These are phyloP conservation scores for Beauveria australis DNA, from an alignment of 2,329 filamentous ascomycete species.

Conservation along the genomic window DNA sequence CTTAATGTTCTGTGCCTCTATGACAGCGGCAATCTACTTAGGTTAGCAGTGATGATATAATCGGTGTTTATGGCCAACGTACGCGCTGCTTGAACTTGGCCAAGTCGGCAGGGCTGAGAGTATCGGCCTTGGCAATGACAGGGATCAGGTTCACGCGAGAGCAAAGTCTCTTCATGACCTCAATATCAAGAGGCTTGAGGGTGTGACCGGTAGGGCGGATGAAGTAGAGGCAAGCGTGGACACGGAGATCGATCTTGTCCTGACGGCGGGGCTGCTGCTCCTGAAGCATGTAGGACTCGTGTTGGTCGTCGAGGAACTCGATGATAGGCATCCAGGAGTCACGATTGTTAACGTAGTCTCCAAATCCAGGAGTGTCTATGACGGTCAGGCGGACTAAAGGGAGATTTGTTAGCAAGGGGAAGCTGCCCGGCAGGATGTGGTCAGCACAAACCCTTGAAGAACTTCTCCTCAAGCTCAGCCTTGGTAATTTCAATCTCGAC, in stretches of 20 bases:
- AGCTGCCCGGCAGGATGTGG: not conserved
- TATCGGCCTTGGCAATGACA: slow-evolving; percentile 97
- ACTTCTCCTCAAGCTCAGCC: slow-evolving; percentile 99
- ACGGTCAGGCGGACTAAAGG: slow-evolving; percentile 85
- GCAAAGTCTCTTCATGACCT: slow-evolving; percentile 99
- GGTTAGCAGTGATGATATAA: slow-evolving; percentile 18
- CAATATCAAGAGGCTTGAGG: slow-evolving; percentile 95
- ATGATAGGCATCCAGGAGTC: slow-evolving; percentile 99
- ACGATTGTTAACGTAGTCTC: slow-evolving; percentile 99
- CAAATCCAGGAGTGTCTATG: slow-evolving; percentile 97
- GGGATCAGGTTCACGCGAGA: slow-evolving; percentile 97
- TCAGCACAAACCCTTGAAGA: slow-evolving; percentile 81
- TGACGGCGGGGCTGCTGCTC: slow-evolving; percentile 97
- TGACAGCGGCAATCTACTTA: slow-evolving; percentile 77
- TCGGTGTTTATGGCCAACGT: slow-evolving; percentile 27
- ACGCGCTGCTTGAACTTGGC: slow-evolving; percentile 93
- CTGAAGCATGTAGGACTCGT: slow-evolving; percentile 99
- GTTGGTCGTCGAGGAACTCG: slow-evolving; percentile 99
- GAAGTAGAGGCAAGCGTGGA: slow-evolving; percentile 98
- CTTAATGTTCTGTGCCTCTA: slow-evolving; percentile 98
- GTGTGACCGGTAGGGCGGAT: slow-evolving; percentile 98
- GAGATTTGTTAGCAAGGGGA: not conserved
- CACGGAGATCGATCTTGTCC: slow-evolving; percentile 98
- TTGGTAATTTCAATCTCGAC: slow-evolving; percentile 99
- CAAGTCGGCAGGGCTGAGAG: slow-evolving; percentile 84